Percentiles rank a stretch among this genome's conserved stretches.
phyloP scores from a whole-genome alignment of 257 asterid genomes.

The Gentiana macrophylla region DNA sequence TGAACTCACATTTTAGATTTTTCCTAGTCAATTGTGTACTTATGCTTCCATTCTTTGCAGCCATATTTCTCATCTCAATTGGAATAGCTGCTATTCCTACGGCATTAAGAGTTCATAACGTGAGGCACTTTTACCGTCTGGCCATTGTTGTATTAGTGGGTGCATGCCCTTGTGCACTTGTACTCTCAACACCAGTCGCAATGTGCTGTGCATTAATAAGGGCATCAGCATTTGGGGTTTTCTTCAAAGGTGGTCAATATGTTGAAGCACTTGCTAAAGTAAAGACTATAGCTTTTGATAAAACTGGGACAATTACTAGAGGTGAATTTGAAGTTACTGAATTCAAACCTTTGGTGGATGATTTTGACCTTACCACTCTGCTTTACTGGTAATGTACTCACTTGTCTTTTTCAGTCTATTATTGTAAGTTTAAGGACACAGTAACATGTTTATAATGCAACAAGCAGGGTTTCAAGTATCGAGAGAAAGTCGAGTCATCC shows the following conservation, averaged over 20 bases:
- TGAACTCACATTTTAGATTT: not conserved
- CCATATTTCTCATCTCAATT: conserved; percentile 39
- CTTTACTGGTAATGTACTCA: conserved; percentile 46
- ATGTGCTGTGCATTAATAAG: conserved; percentile 77
- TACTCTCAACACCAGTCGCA: conserved; percentile 85
- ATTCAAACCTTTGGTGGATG: conserved; percentile 42
- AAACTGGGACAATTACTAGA: conserved; percentile 81
- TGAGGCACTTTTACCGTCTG: conserved; percentile 55
- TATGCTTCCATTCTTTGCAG: conserved; percentile 28
- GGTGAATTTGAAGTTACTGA: conserved; percentile 71
- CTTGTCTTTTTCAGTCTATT: too few relatives aligned
- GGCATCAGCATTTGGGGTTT: conserved; percentile 72
- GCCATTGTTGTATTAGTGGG: conserved; percentile 77
- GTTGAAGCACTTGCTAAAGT: conserved; percentile 62
- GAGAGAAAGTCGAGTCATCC: conserved; percentile 89
- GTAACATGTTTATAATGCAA: not conserved
- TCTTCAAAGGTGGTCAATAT: conserved; percentile 73
- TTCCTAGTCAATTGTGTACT: not conserved
- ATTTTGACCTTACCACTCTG: conserved; percentile 25
- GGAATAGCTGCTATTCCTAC: conserved; percentile 51
- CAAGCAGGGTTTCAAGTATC: conserved; percentile 72
- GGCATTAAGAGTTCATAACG: conserved; percentile 30
- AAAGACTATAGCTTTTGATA: conserved; percentile 78
- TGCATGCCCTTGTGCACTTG: conserved; percentile 87
- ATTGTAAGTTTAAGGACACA: too few relatives aligned